Conservation (phyloP, 2,329 filamentous ascomycete species). For the Colletotrichum noveboracense region DNA sequence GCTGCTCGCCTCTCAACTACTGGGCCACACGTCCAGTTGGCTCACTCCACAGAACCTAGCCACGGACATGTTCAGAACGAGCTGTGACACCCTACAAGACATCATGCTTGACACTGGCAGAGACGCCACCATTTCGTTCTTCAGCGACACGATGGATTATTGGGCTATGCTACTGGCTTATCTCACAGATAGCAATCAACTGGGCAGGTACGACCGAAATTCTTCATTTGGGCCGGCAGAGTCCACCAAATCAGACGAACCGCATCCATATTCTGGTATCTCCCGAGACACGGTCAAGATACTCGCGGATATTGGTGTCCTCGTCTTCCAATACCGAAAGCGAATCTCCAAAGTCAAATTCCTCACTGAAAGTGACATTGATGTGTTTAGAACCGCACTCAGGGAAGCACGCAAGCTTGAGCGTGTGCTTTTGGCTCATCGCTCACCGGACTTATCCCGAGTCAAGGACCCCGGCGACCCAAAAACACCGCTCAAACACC, state of each 20-base stretch:
- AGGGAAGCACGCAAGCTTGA: slow-evolving; percentile 23
- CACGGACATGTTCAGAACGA: slow-evolving; percentile 19
- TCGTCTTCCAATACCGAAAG: slow-evolving; percentile 25
- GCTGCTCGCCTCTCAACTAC: slow-evolving; percentile 14
- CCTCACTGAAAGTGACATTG: slow-evolving; percentile 23
- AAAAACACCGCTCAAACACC: slow-evolving; percentile 19
- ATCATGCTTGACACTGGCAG: not conserved
- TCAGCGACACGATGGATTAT: slow-evolving; percentile 26
- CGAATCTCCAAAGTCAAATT: slow-evolving; percentile 22
- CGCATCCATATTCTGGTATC: slow-evolving; percentile 24
- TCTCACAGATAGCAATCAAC: slow-evolving; percentile 23
- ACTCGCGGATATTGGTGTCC: slow-evolving; percentile 19
- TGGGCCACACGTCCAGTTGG: slow-evolving; percentile 27
- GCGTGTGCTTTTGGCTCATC: slow-evolving; percentile 3
- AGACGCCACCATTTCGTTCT: slow-evolving; percentile 5
- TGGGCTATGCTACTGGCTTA: slow-evolving; percentile 28
- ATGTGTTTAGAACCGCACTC: slow-evolving; percentile 15
- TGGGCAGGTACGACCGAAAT: not conserved
- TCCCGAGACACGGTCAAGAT: slow-evolving; percentile 21
- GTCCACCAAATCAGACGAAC: not conserved
- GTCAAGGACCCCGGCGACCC: slow-evolving; percentile 22
- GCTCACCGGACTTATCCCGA: slow-evolving; percentile 1
- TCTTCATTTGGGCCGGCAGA: not conserved
- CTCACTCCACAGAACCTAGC: slow-evolving; percentile 24
- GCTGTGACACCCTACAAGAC: not conserved